Evolutionary conservation across 176 grass and related monocot genomes (phyloP).

Genomic region (Leersia perrieri): DNA sequence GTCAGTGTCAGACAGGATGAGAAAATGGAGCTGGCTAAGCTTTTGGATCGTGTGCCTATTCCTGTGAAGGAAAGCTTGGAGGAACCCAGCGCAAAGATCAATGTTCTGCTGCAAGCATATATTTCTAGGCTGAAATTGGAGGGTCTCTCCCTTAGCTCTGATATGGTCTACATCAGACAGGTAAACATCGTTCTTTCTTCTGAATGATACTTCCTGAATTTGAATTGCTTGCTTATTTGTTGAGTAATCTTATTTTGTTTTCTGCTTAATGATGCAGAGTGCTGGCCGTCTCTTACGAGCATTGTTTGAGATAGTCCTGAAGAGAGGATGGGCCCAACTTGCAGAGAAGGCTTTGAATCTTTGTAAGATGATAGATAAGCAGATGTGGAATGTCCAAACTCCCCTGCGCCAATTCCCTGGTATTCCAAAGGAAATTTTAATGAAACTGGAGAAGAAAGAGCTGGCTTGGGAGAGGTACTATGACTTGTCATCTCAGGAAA

Average conservation of each 20-base stretch:
- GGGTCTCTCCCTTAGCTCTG: slow-evolving; percentile 82
- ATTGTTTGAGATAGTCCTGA: slow-evolving; percentile 88
- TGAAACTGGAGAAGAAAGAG: slow-evolving; percentile 97
- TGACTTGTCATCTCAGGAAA: slow-evolving; percentile 89
- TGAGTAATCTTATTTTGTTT: slow-evolving; percentile 31
- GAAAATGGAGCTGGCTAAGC: slow-evolving; percentile 94
- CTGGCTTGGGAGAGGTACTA: slow-evolving; percentile 91
- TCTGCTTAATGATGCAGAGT: slow-evolving; percentile 55
- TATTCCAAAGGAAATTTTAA: slow-evolving; percentile 92
- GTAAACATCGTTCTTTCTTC: slow-evolving; percentile 29
- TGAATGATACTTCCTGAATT: not conserved
- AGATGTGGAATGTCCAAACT: slow-evolving; percentile 96
- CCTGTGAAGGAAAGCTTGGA: slow-evolving; percentile 98
- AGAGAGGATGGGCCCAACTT: slow-evolving; percentile 93
- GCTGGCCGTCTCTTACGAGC: slow-evolving; percentile 77
- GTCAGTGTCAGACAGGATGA: slow-evolving; percentile 87
- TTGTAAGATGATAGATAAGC: slow-evolving; percentile 96
- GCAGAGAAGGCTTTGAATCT: slow-evolving; percentile 91
- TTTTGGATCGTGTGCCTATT: slow-evolving; percentile 90
- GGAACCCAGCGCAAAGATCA: slow-evolving; percentile 98
- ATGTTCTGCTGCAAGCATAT: slow-evolving; percentile 93
- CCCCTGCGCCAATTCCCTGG: slow-evolving; percentile 81
- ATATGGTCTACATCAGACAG: slow-evolving; percentile 97
- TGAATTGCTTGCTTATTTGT: slow-evolving; percentile 18
- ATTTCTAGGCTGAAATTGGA: slow-evolving; percentile 89